Evolutionary conservation across 352 stramenopile genomes (phyloP), one percentile per base, ranked within the genome.

Genomic region (Plasmopara halstedii): DNA sequence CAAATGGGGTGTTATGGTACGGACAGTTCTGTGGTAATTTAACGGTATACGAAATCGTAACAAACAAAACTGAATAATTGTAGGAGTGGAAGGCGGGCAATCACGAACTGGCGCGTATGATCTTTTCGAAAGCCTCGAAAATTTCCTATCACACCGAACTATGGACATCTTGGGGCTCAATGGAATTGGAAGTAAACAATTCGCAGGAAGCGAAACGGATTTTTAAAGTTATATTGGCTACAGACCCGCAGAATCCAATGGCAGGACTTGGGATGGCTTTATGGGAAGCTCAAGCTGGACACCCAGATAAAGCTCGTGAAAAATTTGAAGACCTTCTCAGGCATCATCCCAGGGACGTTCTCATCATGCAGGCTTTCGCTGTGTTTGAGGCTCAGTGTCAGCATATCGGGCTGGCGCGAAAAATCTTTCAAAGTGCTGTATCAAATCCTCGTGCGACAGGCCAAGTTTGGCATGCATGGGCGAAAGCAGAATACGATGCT

Each of bases 401-500:
- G 42, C 66, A 91, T 53, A 53, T 91, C 56, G 48, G 59, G 34
- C 41, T 82, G 15, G 79, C 82, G n/a, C 55, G 82, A 1, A 63
- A 73, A 23, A 64, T 94, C 21, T 91, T 94, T 22, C 59, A 73
- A 22, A 56, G 37, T 3, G 73, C 73, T 10, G 66, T 67, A 0
- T 48, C 60, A n/a, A 70, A 85, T 40, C 56, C 62, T 8, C 52
- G 70, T 35, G 74, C 69, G 4, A 85, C 71, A 2, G 74, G 68
- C 19, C 76, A 94, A 55, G 79, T 94, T 13, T 94, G 78, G 74
- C 82, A 94, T 44, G 82, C 82, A 33, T 94, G 79, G 79, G 82
- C 74, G 19, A 87, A 94, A 53, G 73, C 79, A 35, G 82, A 94
- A 56, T 94, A 69, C 36, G 75, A 89, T 33, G 64, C 65, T 39